Evolutionary conservation across 352 stramenopile genomes (phyloP).

Genomic region (Nothophytophthora sp.): DNA sequence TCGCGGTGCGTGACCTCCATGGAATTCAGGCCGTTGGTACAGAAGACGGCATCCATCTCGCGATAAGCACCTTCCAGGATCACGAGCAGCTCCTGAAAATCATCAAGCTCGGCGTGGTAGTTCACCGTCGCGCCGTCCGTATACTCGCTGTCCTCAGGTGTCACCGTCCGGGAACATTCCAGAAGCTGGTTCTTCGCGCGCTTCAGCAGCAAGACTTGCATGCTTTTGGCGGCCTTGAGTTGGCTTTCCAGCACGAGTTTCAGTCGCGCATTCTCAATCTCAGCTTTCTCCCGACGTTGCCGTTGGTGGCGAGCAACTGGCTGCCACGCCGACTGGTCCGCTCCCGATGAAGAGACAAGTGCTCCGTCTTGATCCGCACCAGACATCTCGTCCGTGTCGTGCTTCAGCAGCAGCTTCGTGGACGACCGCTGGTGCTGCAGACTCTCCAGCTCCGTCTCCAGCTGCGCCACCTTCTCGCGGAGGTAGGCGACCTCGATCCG

Average conservation of each 20-base stretch:
- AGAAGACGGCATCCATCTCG: slow-evolving; percentile 35
- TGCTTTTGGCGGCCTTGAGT: slow-evolving; percentile 39
- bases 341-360: slow-evolving; percentile 6
- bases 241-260: slow-evolving; percentile 45
- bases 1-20: slow-evolving; percentile 32
- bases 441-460: slow-evolving; percentile 29
- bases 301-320: slow-evolving; percentile 30
- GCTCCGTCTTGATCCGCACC: slow-evolving; percentile 2
- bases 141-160: slow-evolving; percentile 20
- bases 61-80: slow-evolving; percentile 31
- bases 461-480: slow-evolving; percentile 32
- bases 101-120: slow-evolving; percentile 22
- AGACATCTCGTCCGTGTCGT: slow-evolving; percentile 17
- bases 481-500: slow-evolving; percentile 45
- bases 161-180: slow-evolving; percentile 24
- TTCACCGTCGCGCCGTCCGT: slow-evolving; percentile 22
- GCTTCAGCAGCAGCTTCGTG: slow-evolving; percentile 17
- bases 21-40: slow-evolving; percentile 34
- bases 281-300: slow-evolving; percentile 27
- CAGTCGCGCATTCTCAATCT: slow-evolving; percentile 40
- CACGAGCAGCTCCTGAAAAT: slow-evolving; percentile 29
- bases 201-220: slow-evolving; percentile 37
- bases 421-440: slow-evolving; percentile 19
- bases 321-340: slow-evolving; percentile 29
- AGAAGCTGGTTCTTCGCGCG: slow-evolving; percentile 35